Evolutionary conservation across 352 stramenopile genomes (phyloP).

Genomic region (Blastocystis sp.): DNA sequence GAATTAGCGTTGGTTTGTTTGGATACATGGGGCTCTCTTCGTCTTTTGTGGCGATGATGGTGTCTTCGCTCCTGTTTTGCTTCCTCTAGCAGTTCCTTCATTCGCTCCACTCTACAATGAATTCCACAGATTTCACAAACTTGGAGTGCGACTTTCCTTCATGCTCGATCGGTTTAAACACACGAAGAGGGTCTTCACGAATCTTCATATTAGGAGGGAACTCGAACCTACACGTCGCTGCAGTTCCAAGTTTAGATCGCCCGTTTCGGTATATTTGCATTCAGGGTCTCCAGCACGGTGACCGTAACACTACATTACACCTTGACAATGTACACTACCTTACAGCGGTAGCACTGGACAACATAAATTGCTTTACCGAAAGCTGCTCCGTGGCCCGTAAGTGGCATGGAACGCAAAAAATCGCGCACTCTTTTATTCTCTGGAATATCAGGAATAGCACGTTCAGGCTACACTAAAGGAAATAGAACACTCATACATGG

Average conservation of each 20-base stretch:
- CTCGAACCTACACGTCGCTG: background rate
- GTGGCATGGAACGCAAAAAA: background rate
- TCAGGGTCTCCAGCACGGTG: slow-evolving; percentile 42
- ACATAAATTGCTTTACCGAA: slow-evolving; percentile 31
- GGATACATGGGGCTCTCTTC: background rate
- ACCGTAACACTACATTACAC: slow-evolving; percentile 25
- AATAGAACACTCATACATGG: background rate
- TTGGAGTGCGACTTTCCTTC: background rate
- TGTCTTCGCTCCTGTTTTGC: background rate
- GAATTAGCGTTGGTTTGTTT: background rate
- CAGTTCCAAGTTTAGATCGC: slow-evolving; percentile 8
- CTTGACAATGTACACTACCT: background rate
- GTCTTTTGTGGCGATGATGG: background rate
- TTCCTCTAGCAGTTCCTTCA: slow-evolving; percentile 31
- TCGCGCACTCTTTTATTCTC: slow-evolving; percentile 55
- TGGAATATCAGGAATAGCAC: slow-evolving; percentile 39
- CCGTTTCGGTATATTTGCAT: slow-evolving; percentile 29
- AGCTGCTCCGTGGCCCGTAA: slow-evolving; percentile 14
- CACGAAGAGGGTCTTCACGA: slow-evolving; percentile 12
- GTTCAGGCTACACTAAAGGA: background rate
- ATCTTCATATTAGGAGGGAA: background rate
- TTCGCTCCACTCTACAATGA: slow-evolving; percentile 24
- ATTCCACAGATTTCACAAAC: background rate
- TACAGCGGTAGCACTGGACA: slow-evolving; percentile 50
- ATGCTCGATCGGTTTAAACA: background rate